Conservation (phyloP, 371 early-diverging fungal species). For the Saksenaea vasiformis region DNA sequence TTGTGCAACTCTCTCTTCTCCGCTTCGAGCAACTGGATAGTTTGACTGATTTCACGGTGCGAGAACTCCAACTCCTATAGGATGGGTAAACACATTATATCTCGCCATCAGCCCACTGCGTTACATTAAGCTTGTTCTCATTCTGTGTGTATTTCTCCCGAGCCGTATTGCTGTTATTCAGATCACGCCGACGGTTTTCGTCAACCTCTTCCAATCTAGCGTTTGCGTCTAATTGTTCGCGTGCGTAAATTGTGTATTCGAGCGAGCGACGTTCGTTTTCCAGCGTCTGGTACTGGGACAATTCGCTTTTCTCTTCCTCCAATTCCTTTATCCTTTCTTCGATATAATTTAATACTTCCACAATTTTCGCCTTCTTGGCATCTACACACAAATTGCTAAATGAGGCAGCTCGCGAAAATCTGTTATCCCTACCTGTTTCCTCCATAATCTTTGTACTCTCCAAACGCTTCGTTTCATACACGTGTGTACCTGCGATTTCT, state of each 20-base stretch:
- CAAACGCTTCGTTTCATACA: slow-evolving; percentile 95
- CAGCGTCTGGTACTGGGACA: slow-evolving; percentile 81
- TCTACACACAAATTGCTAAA: slow-evolving; percentile 46
- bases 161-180: slow-evolving; percentile 41
- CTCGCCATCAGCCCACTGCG: not conserved
- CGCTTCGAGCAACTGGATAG: slow-evolving; percentile 45
- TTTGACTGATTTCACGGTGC: slow-evolving; percentile 46
- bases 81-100: not conserved
- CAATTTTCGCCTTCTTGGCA: slow-evolving; percentile 86
- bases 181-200: slow-evolving; percentile 49
- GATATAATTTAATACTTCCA: slow-evolving; percentile 85
- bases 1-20: slow-evolving; percentile 63
- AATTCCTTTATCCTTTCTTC: slow-evolving; percentile 89
- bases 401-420: not conserved
- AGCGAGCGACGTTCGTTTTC: slow-evolving; percentile 88
- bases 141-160: slow-evolving; percentile 38
- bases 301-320: slow-evolving; percentile 92
- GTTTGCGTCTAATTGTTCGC: slow-evolving; percentile 83
- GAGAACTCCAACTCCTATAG: slow-evolving; percentile 35
- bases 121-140: slow-evolving; percentile 41
- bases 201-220: slow-evolving; percentile 75
- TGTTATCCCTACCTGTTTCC: slow-evolving; percentile 73
- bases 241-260: slow-evolving; percentile 90
- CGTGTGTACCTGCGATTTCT: slow-evolving; percentile 97
- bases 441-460: slow-evolving; percentile 92